Base-by-base conservation (phyloP, 768 basidiomycete genomes). In the Gloeophyllum trabeum region DNA sequence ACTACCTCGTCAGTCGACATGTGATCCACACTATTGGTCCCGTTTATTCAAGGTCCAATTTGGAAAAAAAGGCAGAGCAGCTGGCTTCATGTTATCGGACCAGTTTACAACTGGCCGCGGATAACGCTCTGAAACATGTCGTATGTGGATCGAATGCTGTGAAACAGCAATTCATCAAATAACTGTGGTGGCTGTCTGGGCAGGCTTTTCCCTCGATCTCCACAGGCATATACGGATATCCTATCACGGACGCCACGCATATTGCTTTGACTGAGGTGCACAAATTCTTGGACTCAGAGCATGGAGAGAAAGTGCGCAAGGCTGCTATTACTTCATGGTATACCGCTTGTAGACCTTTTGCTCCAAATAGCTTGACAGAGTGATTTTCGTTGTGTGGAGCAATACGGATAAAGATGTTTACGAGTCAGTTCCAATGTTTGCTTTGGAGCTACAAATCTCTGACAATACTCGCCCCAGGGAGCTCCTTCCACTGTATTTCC, bases 21-120 rank as follows among this genome's bases (percentile, higher is more conserved):
- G 66, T 91, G 45, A 85, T 91, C 32, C 88, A 90, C 51, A 70
- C 88, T 3, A 88, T 90, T 13, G 88, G 88, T 7, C 88, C 88
- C 0, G 57, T 84, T 1, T 88, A 82, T 55, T 66, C 64, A 4
- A 43, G 51, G 2, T 44, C 48, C 1, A 59, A 66, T 21, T 59
- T 57, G 26, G 67, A 69, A 32, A 58, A 55, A 21, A 72, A 69
- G 41, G 75, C 76, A 4, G 49, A 55, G 44, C 69, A 76, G 46
- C 67, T 91, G 12, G 65, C 66, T 3, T 82, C 83, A 6, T 84
- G 83, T 52, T 91, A 91, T 53, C 61, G 57, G 43, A 71, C 56
- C 16, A 79, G 82, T 49, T 59, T 90, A 44, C 64, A 76, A 39
- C 45, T 86, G 16, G 81, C 83, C 0, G 61, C 70, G 1, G 65